These are phyloP conservation scores for Saitozyma podzolica DNA, from an alignment of 768 basidiomycete species.

Conservation along the genomic window DNA sequence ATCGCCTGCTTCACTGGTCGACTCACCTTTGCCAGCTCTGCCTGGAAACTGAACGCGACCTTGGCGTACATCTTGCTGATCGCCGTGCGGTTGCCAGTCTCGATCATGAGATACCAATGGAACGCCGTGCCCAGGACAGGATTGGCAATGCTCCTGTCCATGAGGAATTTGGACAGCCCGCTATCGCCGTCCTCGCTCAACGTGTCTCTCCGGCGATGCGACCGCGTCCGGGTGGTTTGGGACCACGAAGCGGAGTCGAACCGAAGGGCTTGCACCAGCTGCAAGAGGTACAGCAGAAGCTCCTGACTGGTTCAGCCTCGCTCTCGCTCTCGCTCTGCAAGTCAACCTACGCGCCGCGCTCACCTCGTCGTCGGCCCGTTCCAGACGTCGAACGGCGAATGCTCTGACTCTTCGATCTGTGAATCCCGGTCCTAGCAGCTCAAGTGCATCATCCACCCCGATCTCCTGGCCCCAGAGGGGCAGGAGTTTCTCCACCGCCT, in stretches of 20 bases:
- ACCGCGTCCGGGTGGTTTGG: conserved; percentile 6
- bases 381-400: conserved; percentile 89
- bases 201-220: conserved; percentile 18
- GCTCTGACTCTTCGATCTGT: conserved; percentile 69
- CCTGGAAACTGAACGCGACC: conserved; percentile 87
- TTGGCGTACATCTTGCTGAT: conserved; percentile 86
- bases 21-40: conserved; percentile 76
- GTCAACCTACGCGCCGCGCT: conserved; percentile 20
- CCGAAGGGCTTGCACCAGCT: conserved; percentile 95
- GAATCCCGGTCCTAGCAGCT: conserved; percentile 87
- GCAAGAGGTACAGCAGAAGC: conserved; percentile 83
- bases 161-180: conserved; percentile 88
- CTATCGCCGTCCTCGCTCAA: conserved; percentile 80
- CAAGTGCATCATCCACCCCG: conserved; percentile 93
- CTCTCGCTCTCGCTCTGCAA: not conserved
- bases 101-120: conserved; percentile 98
- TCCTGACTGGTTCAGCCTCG: conserved; percentile 61
- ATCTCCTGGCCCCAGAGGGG: conserved; percentile 92
- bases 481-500: conserved; percentile 91
- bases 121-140: conserved; percentile 82
- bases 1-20: not conserved
- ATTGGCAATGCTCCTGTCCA: conserved; percentile 78
- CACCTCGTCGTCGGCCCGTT: conserved; percentile 91
- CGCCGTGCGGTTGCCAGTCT: conserved; percentile 77
- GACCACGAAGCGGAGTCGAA: conserved; percentile 73